These are phyloP conservation scores for Aspergillus mulundensis DNA, from an alignment of 495 filamentous ascomycete species.

Conservation along the genomic window DNA sequence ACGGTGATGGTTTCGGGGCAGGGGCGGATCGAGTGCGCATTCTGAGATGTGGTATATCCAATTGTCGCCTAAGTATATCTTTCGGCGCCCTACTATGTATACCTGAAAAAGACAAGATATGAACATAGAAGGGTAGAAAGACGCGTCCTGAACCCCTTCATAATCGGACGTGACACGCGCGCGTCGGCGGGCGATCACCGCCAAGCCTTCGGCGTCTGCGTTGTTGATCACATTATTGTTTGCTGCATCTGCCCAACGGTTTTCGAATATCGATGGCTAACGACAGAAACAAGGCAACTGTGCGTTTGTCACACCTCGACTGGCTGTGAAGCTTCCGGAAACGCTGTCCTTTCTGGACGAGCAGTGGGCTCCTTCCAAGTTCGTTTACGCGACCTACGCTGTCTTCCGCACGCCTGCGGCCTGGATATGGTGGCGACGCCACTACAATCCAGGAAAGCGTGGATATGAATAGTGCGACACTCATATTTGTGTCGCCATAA, in stretches of 20 bases:
- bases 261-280: background rate
- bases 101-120: background rate
- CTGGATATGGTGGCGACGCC: constrained; percentile 16
- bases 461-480: background rate
- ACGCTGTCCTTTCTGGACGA: background rate
- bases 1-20: constrained; percentile 15
- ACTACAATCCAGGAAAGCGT: background rate
- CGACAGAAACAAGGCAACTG: background rate
- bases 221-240: background rate
- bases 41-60: background rate
- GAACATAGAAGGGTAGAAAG: background rate
- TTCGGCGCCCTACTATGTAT: background rate
- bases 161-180: constrained; percentile 27
- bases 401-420: constrained; percentile 10
- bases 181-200: constrained; percentile 10
- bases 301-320: background rate
- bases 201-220: constrained; percentile 20
- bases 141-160: constrained; percentile 16
- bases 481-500: background rate
- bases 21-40: constrained; percentile 33
- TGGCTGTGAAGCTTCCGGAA: background rate
- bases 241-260: background rate
- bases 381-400: constrained; percentile 4
- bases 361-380: background rate
- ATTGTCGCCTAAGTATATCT: background rate